phyloP scores from a whole-genome alignment of 176 grass and related monocot genomes.

The Lolium perenne region DNA sequence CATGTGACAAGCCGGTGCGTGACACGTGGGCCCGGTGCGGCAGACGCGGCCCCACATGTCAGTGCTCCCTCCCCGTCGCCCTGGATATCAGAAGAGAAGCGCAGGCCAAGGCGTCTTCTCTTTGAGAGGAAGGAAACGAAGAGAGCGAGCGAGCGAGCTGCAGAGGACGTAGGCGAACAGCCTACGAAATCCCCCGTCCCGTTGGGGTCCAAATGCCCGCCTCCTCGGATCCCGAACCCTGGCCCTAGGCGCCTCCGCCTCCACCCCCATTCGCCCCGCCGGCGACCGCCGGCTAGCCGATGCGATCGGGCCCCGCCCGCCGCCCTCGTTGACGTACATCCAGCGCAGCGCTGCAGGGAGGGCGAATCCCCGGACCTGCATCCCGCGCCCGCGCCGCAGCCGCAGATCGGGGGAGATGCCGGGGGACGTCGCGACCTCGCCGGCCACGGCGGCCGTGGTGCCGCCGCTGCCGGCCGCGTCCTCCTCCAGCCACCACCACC shows the following conservation, averaged over 20 bases:
- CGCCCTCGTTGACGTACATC: not conserved
- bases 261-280: not conserved
- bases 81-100: not conserved
- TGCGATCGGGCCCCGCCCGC: constrained; percentile 44
- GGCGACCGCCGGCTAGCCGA: constrained; percentile 18
- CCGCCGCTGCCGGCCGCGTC: constrained; percentile 2
- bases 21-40: not conserved
- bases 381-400: not conserved
- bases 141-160: not conserved
- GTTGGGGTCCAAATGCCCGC: not conserved
- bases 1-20: not conserved
- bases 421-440: constrained; percentile 47
- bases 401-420: constrained; percentile 57
- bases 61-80: not conserved
- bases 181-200: not conserved
- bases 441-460: constrained; percentile 30
- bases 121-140: constrained; percentile 40
- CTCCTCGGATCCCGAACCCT: constrained; percentile 40
- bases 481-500: constrained; percentile 35
- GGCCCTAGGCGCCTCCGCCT: constrained; percentile 36
- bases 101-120: not conserved
- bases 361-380: not conserved
- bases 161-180: not conserved
- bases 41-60: rapidly evolving
- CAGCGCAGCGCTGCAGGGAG: not conserved